Conservation (phyloP, 2,329 filamentous ascomycete species). For the Raffaelea albimanens region DNA sequence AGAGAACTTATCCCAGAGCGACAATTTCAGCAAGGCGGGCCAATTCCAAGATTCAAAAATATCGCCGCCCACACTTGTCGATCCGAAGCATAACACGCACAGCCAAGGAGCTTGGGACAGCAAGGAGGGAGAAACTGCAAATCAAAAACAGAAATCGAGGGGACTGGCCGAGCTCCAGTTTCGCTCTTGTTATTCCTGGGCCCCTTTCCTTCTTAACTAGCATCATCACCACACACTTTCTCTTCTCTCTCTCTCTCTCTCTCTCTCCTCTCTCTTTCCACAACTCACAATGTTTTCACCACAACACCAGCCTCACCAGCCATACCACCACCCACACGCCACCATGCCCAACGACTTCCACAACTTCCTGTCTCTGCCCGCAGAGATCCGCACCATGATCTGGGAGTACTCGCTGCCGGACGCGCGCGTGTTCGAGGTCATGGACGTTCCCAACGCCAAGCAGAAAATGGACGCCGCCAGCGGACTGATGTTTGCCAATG, state of each 20-base stretch:
- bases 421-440: constrained; percentile 34
- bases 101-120: neutral
- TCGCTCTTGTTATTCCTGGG: neutral
- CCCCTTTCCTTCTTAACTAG: neutral
- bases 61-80: too few relatives aligned
- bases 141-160: neutral
- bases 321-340: constrained; percentile 6
- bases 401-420: constrained; percentile 36
- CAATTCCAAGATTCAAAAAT: too few relatives aligned
- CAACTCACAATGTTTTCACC: neutral
- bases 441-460: constrained; percentile 33
- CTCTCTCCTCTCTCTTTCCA: neutral
- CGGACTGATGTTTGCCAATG: constrained; percentile 36
- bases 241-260: neutral
- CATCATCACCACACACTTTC: neutral
- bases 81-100: too few relatives aligned
- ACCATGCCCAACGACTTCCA: constrained; percentile 16
- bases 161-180: neutral
- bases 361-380: constrained; percentile 25
- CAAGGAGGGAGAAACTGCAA: neutral
- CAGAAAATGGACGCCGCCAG: constrained; percentile 28
- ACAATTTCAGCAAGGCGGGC: too few relatives aligned
- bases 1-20: too few relatives aligned
- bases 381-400: constrained; percentile 35
- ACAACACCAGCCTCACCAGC: neutral